These are phyloP conservation scores for Cucurbita argyrosperma DNA, from an alignment of 306 rosid species.

Conservation along the genomic window DNA sequence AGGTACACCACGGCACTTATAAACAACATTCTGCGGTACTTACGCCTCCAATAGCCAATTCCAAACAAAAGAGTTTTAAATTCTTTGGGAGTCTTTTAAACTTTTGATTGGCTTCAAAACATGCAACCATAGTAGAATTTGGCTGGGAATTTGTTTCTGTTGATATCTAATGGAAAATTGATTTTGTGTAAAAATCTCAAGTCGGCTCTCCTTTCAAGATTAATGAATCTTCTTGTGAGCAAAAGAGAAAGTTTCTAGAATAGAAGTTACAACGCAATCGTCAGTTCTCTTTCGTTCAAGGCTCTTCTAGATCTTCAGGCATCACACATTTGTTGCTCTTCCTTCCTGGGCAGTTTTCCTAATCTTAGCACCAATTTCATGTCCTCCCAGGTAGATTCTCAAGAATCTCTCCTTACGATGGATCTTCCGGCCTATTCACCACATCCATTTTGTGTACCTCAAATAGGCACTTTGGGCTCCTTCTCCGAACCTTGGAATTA, in stretches of 20 bases:
- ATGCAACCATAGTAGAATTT: background rate
- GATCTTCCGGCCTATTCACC: background rate
- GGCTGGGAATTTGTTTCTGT: background rate
- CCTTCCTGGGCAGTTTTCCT: background rate
- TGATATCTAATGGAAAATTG: background rate
- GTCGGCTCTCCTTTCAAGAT: background rate
- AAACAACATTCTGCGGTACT: background rate
- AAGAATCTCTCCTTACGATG: background rate
- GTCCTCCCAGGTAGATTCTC: background rate
- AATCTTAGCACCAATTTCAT: background rate
- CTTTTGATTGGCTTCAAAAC: background rate
- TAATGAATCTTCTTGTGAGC: background rate
- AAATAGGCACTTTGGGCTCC: background rate
- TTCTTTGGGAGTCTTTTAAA: background rate
- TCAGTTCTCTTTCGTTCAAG: background rate
- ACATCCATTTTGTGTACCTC: background rate
- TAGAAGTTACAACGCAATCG: background rate
- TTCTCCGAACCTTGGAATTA: background rate
- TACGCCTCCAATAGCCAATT: background rate
- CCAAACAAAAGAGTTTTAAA: background rate
- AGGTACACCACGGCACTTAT: too few species aligned
- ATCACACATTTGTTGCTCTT: background rate
- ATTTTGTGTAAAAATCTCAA: background rate
- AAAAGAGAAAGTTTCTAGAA: background rate
- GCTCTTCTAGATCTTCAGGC: background rate